phyloP scores from a whole-genome alignment of 2,329 filamentous ascomycete genomes.

The Endocalyx cinctus region DNA sequence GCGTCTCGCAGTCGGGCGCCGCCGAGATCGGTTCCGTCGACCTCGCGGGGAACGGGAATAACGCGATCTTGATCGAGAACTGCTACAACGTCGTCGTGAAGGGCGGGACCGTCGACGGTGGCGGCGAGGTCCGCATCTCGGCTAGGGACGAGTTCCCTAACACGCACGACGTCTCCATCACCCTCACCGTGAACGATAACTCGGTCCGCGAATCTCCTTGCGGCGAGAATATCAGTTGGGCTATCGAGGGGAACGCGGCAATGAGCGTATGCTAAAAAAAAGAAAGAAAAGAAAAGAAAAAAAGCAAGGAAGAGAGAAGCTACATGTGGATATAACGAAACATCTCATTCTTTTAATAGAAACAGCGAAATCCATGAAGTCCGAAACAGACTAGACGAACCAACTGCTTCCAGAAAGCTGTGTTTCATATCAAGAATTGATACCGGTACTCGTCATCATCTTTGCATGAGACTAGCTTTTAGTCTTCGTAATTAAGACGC shows the following conservation, averaged over 20 bases:
- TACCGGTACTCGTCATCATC: no score
- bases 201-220: slow-evolving; percentile 51
- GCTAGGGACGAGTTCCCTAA: slow-evolving; percentile 51
- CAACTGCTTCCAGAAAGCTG: no score
- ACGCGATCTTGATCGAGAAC: slow-evolving; percentile 55
- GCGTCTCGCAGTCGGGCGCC: slow-evolving; percentile 52
- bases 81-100: slow-evolving; percentile 51
- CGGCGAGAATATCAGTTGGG: slow-evolving; percentile 47
- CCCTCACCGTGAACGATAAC: slow-evolving; percentile 43
- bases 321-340: not conserved
- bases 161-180: slow-evolving; percentile 46
- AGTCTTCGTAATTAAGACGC: no score
- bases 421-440: no score
- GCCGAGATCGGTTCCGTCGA: slow-evolving; percentile 45
- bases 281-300: not conserved
- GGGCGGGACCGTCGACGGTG: slow-evolving; percentile 47
- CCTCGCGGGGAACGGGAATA: slow-evolving; percentile 49
- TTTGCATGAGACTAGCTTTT: no score
- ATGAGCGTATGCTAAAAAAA: slow-evolving; percentile 35
- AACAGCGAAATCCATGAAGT: no score
- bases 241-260: slow-evolving; percentile 39
- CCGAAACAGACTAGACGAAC: no score
- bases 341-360: no score
- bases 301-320: no score
- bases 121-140: slow-evolving; percentile 50